phyloP scores from a whole-genome alignment of 306 rosid genomes.

The Potentilla sterilis region DNA sequence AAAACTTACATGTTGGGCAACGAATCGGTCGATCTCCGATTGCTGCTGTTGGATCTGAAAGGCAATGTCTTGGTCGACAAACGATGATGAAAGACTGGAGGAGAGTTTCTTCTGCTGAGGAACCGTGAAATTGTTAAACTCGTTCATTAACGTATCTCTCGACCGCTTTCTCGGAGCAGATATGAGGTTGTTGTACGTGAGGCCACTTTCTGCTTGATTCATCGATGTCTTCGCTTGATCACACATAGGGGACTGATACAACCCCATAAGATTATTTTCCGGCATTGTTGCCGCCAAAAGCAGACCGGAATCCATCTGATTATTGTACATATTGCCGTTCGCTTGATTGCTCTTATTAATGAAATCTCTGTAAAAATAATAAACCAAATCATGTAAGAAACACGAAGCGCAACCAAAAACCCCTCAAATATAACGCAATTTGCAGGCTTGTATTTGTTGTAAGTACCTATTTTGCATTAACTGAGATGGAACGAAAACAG shows the following conservation, averaged over 20 bases:
- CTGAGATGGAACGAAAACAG: conserved; percentile 57
- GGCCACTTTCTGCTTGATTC: conserved; percentile 64
- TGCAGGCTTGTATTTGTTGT: not conserved
- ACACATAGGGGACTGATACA: conserved; percentile 39
- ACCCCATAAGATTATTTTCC: conserved; percentile 28
- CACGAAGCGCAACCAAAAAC: not conserved
- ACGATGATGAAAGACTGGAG: conserved; percentile 12
- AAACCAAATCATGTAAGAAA: conserved; percentile 8
- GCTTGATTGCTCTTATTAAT: conserved; percentile 30
- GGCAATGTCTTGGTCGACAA: conserved; percentile 24
- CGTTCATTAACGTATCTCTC: conserved; percentile 23
- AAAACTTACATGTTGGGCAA: conserved; percentile 39
- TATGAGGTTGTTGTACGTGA: conserved; percentile 35
- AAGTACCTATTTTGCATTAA: conserved; percentile 43
- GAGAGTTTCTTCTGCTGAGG: conserved; percentile 21
- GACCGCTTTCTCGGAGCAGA: conserved; percentile 38
- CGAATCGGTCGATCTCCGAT: conserved; percentile 38
- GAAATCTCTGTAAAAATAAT: conserved; percentile 43
- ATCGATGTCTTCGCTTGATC: conserved; percentile 38
- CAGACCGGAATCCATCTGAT: conserved; percentile 34
- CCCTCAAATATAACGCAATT: not conserved
- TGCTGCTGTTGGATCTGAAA: conserved; percentile 43
- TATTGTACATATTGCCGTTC: conserved; percentile 21
- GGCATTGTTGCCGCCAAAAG: conserved; percentile 39
- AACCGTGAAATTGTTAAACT: conserved; percentile 13